Base-by-base conservation (phyloP, 331 rosid genomes). In the Prunus yedoensis region DNA sequence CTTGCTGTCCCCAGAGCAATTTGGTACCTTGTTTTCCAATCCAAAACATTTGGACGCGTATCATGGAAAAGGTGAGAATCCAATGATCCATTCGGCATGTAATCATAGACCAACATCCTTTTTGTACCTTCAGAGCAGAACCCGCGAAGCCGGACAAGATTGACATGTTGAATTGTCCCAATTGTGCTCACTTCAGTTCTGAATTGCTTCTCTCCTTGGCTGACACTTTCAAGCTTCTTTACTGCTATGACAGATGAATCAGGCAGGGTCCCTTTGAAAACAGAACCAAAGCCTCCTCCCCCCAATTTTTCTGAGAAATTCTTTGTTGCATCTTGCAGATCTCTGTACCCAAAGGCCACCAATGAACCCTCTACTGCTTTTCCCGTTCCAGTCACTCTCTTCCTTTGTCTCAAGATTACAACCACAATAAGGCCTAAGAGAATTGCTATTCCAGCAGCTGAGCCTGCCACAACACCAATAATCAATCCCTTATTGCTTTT, bases 141-240 rank as follows among this genome's bases (percentile, higher is more conserved):
- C 7, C 97, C 98, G 1, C 88, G 89, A 11, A 93, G 92, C 38
- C 93, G 78, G 71, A 94, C 92, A 18, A 94, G 92, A 76, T 94
- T 94, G 66, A 91, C 98, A 70, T 90, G 97, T 61, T 94, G 91
- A 64, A 94, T 73, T 21, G 89, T 87, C 74, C 96, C 97, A 43
- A 91, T 87, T 47, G 96, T 90, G 75, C 89, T 84, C 15, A 94
- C 96, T 85, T 94, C 94, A 43, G 89, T 83, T 32, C 93, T 78
- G 75, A 91, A 94, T 30, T 91, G 96, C 84, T 90, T 94, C 89
- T 91, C 97, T 46, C 96, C 96, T 77, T 94, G 97, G 80, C 89
- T 80, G 54, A 88, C 60, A 78, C 94, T 68, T 57, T 91, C 94
- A 32, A 91, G 89, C 83, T 84, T 91, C 88, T 91, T 91, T 82